A percentile compares a stretch with the other conserved stretches of the same genome.
These are phyloP conservation scores for Septoria petroselini DNA, from an alignment of 2,329 filamentous ascomycete species.

Conservation along the genomic window DNA sequence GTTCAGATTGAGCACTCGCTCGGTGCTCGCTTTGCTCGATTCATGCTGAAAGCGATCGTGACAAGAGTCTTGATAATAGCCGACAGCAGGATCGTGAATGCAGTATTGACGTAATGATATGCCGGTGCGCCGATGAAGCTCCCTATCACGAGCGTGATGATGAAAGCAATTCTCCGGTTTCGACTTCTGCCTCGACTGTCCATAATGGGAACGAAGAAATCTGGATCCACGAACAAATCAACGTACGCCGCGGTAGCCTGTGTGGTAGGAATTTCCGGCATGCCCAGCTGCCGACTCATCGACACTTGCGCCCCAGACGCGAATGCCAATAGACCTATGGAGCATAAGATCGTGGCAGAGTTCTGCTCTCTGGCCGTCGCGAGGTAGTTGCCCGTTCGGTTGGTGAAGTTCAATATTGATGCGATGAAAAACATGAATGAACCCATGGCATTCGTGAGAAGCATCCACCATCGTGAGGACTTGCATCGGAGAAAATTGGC, in stretches of 20 bases:
- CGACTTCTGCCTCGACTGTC: conserved; percentile 51
- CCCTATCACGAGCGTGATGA: conserved; percentile 49
- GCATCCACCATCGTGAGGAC: conserved; percentile 53
- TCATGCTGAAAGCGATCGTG: too few species aligned
- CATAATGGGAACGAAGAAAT: conserved; percentile 42
- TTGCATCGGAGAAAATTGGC: conserved; percentile 52
- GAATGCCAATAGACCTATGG: conserved; percentile 54
- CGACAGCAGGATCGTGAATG: too few species aligned
- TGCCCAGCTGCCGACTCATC: conserved; percentile 52
- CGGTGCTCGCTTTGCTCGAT: too few species aligned
- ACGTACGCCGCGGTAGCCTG: conserved; percentile 65
- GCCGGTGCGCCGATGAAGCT: conserved; percentile 51
- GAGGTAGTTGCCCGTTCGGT: conserved; percentile 3
- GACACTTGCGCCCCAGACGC: conserved; percentile 60
- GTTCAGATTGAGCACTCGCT: too few species aligned
- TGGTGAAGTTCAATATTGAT: conserved; percentile 48
- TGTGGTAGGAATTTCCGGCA: conserved; percentile 62
- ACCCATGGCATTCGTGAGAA: conserved; percentile 56
- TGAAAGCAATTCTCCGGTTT: conserved; percentile 52
- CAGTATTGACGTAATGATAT: conserved; percentile 33
- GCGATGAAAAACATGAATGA: conserved; percentile 54
- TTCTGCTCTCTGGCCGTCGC: background rate
- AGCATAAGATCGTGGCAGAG: conserved; percentile 2
- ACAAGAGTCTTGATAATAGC: too few species aligned
- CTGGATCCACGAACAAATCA: conserved; percentile 57